These are phyloP conservation scores for Penium margaritaceum DNA, from an alignment of 139 green algal genomes.

Conservation along the genomic window DNA sequence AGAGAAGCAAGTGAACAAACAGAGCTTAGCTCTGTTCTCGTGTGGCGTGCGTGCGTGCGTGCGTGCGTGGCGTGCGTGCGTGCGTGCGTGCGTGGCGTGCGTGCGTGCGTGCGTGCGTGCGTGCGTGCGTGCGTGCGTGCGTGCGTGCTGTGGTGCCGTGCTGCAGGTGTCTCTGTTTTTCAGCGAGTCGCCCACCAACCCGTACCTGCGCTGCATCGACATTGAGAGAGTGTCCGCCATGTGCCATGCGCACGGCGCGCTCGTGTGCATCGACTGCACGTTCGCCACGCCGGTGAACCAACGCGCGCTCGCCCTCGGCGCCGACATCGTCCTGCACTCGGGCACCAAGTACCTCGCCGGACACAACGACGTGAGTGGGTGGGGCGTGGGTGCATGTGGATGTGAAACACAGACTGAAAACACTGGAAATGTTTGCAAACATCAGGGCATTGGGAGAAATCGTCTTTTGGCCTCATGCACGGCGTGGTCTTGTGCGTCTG, in stretches of 20 bases:
- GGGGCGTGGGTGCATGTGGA: background rate
- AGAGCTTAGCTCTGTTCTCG: no score
- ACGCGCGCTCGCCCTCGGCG: conserved; percentile 69
- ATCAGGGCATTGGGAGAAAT: no score
- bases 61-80: no score
- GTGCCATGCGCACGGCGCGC: conserved; percentile 65
- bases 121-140: no score
- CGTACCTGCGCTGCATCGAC: conserved; percentile 96
- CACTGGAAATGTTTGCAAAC: no score
- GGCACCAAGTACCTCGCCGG: conserved; percentile 97
- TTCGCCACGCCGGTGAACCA: conserved; percentile 93
- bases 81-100: no score
- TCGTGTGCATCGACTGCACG: conserved; percentile 90
- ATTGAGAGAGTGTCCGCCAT: conserved; percentile 70
- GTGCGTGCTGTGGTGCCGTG: no score
- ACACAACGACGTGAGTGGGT: conserved; percentile 84
- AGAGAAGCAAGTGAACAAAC: no score
- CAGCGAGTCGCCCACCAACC: conserved; percentile 96
- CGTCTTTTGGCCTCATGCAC: no score
- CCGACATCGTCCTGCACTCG: conserved; percentile 95
- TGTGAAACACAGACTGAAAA: no score
- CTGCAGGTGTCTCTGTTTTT: conserved; percentile 78
- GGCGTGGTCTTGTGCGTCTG: background rate
- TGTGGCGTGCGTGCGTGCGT: no score
- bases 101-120: no score